Conservation (phyloP, 2,329 filamentous ascomycete genomes). For the Pestalotiopsis sp. region DNA sequence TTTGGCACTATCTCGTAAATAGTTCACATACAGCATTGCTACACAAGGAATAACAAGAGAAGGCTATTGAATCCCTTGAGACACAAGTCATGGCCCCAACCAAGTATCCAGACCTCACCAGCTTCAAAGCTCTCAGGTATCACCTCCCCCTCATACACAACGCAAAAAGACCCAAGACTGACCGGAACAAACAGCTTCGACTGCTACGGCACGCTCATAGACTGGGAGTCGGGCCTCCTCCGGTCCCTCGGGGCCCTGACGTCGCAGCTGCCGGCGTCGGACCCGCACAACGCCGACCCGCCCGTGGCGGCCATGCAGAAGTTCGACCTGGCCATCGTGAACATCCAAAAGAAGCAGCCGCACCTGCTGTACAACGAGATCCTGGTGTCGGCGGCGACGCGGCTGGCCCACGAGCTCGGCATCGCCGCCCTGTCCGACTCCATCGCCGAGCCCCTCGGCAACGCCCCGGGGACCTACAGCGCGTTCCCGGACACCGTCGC, state of each 20-base stretch:
- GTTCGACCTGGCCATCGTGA: slow-evolving; percentile 49
- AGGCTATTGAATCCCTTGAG: not conserved
- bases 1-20: not conserved
- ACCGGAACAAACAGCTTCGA: slow-evolving; percentile 60
- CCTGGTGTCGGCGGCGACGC: slow-evolving; percentile 50
- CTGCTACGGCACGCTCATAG: slow-evolving; percentile 78
- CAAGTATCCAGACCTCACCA: slow-evolving; percentile 14
- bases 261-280: slow-evolving; percentile 31
- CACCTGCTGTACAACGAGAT: slow-evolving; percentile 62
- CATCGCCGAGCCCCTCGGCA: slow-evolving; percentile 52
- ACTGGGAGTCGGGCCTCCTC: slow-evolving; percentile 73
- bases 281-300: slow-evolving; percentile 39
- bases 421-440: slow-evolving; percentile 35
- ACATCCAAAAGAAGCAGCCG: slow-evolving; percentile 57
- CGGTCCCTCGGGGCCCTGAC: slow-evolving; percentile 53
- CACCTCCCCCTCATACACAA: too few species aligned
- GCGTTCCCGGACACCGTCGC: slow-evolving; percentile 60
- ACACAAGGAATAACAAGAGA: too few species aligned
- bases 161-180: not conserved
- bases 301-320: slow-evolving; percentile 40
- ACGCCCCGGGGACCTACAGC: slow-evolving; percentile 54
- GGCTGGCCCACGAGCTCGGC: slow-evolving; percentile 46
- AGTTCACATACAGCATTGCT: not conserved
- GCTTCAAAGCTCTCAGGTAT: slow-evolving; percentile 37
- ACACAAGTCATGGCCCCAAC: slow-evolving; percentile 1